Percentiles rank a stretch among this genome's conserved stretches.
These are phyloP conservation scores for Novymonas esmeraldas DNA, from an alignment of 208 protist species.

Conservation along the genomic window DNA sequence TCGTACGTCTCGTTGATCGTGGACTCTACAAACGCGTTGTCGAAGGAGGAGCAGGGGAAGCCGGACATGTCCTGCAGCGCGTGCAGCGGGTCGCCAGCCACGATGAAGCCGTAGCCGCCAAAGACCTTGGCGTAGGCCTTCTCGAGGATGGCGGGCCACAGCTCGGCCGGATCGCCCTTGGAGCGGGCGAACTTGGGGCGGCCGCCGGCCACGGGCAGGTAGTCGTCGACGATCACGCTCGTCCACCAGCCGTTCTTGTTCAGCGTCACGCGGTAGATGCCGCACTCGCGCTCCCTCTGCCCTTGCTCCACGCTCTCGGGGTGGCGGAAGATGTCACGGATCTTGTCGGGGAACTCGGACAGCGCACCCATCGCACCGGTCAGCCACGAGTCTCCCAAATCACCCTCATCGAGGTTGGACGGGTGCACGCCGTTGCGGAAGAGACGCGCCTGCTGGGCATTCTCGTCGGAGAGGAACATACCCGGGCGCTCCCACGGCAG, in stretches of 20 bases:
- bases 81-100: slow-evolving; percentile 73
- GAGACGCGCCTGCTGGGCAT: slow-evolving; percentile 61
- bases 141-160: slow-evolving; percentile 83
- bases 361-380: slow-evolving; percentile 62
- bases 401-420: slow-evolving; percentile 76
- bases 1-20: slow-evolving; percentile 46
- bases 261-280: slow-evolving; percentile 76
- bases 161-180: slow-evolving; percentile 64
- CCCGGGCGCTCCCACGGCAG: slow-evolving; percentile 79
- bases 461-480: slow-evolving; percentile 82
- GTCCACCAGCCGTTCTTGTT: slow-evolving; percentile 92
- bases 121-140: slow-evolving; percentile 92
- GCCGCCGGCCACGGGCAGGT: slow-evolving; percentile 70
- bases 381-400: slow-evolving; percentile 86
- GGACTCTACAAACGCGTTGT: slow-evolving; percentile 63
- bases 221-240: slow-evolving; percentile 88
- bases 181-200: slow-evolving; percentile 64
- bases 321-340: slow-evolving; percentile 75
- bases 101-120: slow-evolving; percentile 79
- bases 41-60: slow-evolving; percentile 72
- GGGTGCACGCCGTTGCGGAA: slow-evolving; percentile 82
- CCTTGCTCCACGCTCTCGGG: slow-evolving; percentile 56
- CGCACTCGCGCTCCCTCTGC: slow-evolving; percentile 58
- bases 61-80: slow-evolving; percentile 82
- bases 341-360: slow-evolving; percentile 68